These are phyloP conservation scores for Ambrosiella beaveri DNA, from an alignment of 2,329 filamentous ascomycete genomes.

Conservation along the genomic window DNA sequence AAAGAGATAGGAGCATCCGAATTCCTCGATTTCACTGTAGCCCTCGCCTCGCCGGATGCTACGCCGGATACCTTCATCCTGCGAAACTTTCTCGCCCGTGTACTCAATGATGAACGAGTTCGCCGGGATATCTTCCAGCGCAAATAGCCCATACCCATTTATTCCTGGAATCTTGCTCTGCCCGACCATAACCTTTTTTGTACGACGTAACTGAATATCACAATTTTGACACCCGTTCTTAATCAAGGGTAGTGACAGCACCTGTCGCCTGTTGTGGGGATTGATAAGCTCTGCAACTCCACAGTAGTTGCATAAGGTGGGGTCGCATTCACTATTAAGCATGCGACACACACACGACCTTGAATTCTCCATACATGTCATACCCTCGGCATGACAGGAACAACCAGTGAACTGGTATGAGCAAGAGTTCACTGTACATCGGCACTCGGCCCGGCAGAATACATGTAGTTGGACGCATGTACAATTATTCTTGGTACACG, in stretches of 20 bases:
- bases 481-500: conserved; percentile 44
- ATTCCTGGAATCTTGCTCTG: conserved; percentile 49
- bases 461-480: conserved; percentile 43
- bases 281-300: conserved; percentile 27
- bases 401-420: conserved; percentile 50
- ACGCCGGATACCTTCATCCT: conserved; percentile 51
- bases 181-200: conserved; percentile 50
- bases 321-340: conserved; percentile 65
- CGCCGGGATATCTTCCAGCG: conserved; percentile 46
- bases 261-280: conserved; percentile 1
- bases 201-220: conserved; percentile 47
- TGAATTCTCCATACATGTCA: conserved; percentile 38
- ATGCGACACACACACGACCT: conserved; percentile 53
- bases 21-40: conserved; percentile 35
- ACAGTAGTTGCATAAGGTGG: conserved; percentile 54
- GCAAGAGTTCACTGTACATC: conserved; percentile 41
- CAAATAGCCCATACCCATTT: conserved; percentile 55
- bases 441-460: conserved; percentile 57
- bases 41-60: conserved; percentile 43
- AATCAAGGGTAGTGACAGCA: conserved; percentile 28
- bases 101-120: conserved; percentile 71
- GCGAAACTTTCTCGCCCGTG: conserved; percentile 57
- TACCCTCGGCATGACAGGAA: conserved; percentile 43
- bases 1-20: conserved; percentile 47
- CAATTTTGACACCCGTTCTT: conserved; percentile 53